Percentiles rank a stretch among this genome's conserved stretches.
These are phyloP conservation scores for Pseudonectria buxi DNA, from an alignment of 2,329 filamentous ascomycete species.

Conservation along the genomic window DNA sequence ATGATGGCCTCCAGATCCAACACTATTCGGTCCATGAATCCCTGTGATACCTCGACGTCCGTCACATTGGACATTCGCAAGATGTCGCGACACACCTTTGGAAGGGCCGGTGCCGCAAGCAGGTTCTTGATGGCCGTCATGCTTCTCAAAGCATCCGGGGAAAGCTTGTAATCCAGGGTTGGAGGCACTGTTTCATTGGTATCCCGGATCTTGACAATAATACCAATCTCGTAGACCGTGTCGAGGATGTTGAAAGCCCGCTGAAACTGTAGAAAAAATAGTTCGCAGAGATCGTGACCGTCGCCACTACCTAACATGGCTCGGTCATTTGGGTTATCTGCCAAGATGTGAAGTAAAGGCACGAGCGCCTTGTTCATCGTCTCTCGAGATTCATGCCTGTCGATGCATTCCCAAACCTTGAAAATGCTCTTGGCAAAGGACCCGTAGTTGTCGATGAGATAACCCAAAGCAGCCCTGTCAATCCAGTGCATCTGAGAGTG, in stretches of 20 bases:
- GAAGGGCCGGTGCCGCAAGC: constrained; percentile 20
- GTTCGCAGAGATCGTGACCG: constrained; percentile 13
- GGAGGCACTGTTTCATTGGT: constrained; percentile 17
- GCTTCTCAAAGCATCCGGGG: constrained; percentile 6
- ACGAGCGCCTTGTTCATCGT: constrained; percentile 20
- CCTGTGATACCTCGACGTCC: constrained; percentile 12
- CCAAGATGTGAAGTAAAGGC: constrained; percentile 15
- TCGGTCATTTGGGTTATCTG: constrained; percentile 15
- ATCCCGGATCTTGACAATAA: constrained; percentile 21
- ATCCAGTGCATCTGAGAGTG: constrained; percentile 17
- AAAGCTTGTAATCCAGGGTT: constrained; percentile 17
- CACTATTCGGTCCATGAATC: constrained; percentile 21
- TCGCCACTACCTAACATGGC: constrained; percentile 7
- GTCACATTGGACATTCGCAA: constrained; percentile 8
- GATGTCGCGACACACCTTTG: constrained; percentile 19
- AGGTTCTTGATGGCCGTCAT: constrained; percentile 19
- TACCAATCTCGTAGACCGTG: constrained; percentile 21
- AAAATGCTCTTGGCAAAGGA: constrained; percentile 15
- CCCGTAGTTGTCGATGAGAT: constrained; percentile 18
- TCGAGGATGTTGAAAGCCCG: constrained; percentile 15
- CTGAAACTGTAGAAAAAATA: constrained; percentile 15
- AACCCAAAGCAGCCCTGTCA: constrained; percentile 15
- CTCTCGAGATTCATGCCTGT: constrained; percentile 9
- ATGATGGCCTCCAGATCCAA: constrained; percentile 25
- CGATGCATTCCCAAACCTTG: constrained; percentile 15